Evolutionary conservation across 1,139 yeast genomes (phyloP).

Genomic region (Candida tropicalis): DNA sequence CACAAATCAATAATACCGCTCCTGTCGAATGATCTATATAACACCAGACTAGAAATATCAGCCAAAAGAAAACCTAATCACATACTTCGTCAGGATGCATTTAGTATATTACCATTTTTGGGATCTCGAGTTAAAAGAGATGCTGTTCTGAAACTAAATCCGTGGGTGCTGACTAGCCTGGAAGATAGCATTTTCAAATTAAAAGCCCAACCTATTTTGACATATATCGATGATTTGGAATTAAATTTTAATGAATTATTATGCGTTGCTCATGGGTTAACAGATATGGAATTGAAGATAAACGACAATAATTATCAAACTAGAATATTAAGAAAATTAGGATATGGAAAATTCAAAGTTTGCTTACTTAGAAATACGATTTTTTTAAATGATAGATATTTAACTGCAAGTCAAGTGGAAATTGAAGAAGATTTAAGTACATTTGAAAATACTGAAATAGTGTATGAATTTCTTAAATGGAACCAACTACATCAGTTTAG

Average conservation of each 20-base stretch:
- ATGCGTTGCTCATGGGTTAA: slow-evolving; percentile 12
- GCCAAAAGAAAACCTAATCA: not conserved
- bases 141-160: not conserved
- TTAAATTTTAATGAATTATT: slow-evolving; percentile 7
- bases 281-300: slow-evolving; percentile 11
- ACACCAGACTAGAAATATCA: not conserved
- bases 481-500: slow-evolving; percentile 24
- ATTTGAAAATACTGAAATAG: slow-evolving; percentile 25
- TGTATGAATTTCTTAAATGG: slow-evolving; percentile 37
- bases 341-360: slow-evolving; percentile 10
- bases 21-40: slow-evolving; percentile 6
- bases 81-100: not conserved
- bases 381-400: slow-evolving; percentile 29
- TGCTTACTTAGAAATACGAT: slow-evolving; percentile 17
- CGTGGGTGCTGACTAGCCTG: not conserved
- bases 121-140: slow-evolving; percentile 3
- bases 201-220: not conserved
- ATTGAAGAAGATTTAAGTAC: slow-evolving; percentile 20
- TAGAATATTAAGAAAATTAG: slow-evolving; percentile 18
- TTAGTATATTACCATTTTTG: not conserved
- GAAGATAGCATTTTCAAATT: not conserved
- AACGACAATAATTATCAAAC: slow-evolving; percentile 15
- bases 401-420: slow-evolving; percentile 32
- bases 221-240: slow-evolving; percentile 5
- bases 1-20: not conserved